Percentiles rank a stretch among this genome's conserved stretches.
Evolutionary conservation across 257 asterid species (phyloP).

Genomic region (Nicotiana noctiflora): DNA sequence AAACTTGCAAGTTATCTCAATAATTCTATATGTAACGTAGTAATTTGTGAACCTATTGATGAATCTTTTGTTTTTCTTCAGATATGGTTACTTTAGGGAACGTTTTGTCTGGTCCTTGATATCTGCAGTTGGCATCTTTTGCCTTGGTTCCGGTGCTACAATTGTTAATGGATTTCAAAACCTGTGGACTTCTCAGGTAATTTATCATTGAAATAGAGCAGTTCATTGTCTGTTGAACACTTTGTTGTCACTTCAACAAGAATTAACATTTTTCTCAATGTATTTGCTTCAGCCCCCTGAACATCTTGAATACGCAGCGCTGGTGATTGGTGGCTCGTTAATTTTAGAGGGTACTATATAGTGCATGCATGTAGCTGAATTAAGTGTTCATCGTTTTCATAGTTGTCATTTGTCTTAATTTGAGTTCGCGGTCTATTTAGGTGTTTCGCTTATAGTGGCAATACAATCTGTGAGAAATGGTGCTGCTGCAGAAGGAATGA

Average conservation of each 20-base stretch:
- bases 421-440: constrained; percentile 27
- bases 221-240: constrained; percentile 11
- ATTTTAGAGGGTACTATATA: constrained; percentile 59
- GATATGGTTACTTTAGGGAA: constrained; percentile 90
- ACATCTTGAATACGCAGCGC: constrained; percentile 83
- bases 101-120: constrained; percentile 93
- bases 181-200: constrained; percentile 78
- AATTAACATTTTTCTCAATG: neutral
- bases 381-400: neutral
- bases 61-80: constrained; percentile 27
- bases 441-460: constrained; percentile 91
- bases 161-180: constrained; percentile 86
- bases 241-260: constrained; percentile 7
- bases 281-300: constrained; percentile 61
- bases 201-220: constrained; percentile 10
- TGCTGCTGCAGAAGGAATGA: constrained; percentile 98
- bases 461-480: constrained; percentile 84
- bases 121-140: constrained; percentile 93
- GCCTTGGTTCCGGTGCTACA: constrained; percentile 97
- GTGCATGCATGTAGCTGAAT: neutral
- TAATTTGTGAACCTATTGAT: constrained; percentile 16
- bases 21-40: neutral
- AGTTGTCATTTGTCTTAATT: neutral
- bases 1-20: neutral
- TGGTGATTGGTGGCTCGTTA: constrained; percentile 93